A percentile compares a stretch with the other conserved stretches of the same genome.
Evolutionary conservation across 805 yeast species (phyloP).

Genomic region (Debaryomyces tyrocola): DNA sequence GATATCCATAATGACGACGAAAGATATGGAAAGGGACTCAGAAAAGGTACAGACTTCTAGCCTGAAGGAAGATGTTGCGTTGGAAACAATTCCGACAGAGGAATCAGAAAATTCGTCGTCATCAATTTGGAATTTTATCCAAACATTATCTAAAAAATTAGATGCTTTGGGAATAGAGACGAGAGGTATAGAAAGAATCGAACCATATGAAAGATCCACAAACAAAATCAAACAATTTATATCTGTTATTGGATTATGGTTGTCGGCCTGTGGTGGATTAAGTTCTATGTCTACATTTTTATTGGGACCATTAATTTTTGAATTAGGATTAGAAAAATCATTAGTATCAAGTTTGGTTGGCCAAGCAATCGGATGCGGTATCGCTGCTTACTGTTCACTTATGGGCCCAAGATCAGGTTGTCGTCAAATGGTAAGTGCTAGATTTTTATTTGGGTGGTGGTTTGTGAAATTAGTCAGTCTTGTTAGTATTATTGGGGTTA

Average conservation of each 20-base stretch:
- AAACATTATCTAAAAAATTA: conserved; percentile 24
- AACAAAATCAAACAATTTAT: conserved; percentile 27
- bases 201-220: conserved; percentile 63
- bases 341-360: conserved; percentile 64
- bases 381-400: conserved; percentile 80
- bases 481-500: conserved; percentile 68
- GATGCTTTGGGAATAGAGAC: conserved; percentile 66
- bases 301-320: conserved; percentile 71
- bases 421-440: conserved; percentile 81
- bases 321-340: conserved; percentile 65
- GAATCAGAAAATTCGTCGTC: background rate
- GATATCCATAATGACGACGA: background rate
- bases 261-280: conserved; percentile 84
- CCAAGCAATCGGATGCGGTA: conserved; percentile 63
- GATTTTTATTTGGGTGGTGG: conserved; percentile 85
- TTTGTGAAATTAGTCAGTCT: conserved; percentile 74
- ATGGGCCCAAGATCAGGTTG: conserved; percentile 93
- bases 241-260: conserved; percentile 73
- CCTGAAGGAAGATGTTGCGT: background rate
- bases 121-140: conserved; percentile 7
- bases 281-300: conserved; percentile 85
- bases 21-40: background rate
- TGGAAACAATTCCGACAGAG: background rate
- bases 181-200: conserved; percentile 75
- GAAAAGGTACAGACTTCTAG: background rate